Percentiles rank a stretch among this genome's conserved stretches.
These are phyloP conservation scores for Torulaspora microellipsoides DNA, from an alignment of 805 yeast genomes.

Conservation along the genomic window DNA sequence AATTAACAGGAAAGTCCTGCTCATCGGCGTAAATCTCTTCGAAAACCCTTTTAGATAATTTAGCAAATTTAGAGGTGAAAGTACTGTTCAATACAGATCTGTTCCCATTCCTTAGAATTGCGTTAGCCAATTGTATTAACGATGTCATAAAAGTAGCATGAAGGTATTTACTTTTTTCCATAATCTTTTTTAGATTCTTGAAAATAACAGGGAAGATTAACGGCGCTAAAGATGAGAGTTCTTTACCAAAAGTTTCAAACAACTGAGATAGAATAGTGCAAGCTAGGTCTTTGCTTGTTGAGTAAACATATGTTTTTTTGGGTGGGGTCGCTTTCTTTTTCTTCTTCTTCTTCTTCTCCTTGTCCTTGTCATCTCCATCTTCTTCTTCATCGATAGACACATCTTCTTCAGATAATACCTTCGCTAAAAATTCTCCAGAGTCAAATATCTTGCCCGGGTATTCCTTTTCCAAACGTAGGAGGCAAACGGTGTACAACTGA, in stretches of 20 bases:
- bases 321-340: constrained; percentile 22
- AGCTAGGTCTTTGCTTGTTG: constrained; percentile 31
- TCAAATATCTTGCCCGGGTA: constrained; percentile 28
- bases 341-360: constrained; percentile 8
- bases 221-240: constrained; percentile 35
- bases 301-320: constrained; percentile 21
- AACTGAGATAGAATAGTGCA: constrained; percentile 28
- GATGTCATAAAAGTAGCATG: constrained; percentile 31
- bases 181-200: constrained; percentile 35
- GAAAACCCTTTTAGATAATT: constrained; percentile 23
- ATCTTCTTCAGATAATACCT: constrained; percentile 30
- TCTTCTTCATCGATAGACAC: constrained; percentile 10
- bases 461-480: constrained; percentile 13
- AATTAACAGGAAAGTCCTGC: constrained; percentile 26
- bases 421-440: constrained; percentile 25
- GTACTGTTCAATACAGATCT: constrained; percentile 6
- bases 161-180: constrained; percentile 29
- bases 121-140: constrained; percentile 21
- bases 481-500: constrained; percentile 18
- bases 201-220: constrained; percentile 28
- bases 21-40: constrained; percentile 19
- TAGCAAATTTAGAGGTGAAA: constrained; percentile 22
- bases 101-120: constrained; percentile 21
- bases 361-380: constrained; percentile 3
- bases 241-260: constrained; percentile 33